Base-by-base conservation (phyloP, 2,329 filamentous ascomycete species). In the Pestalotiopsis sp. region DNA sequence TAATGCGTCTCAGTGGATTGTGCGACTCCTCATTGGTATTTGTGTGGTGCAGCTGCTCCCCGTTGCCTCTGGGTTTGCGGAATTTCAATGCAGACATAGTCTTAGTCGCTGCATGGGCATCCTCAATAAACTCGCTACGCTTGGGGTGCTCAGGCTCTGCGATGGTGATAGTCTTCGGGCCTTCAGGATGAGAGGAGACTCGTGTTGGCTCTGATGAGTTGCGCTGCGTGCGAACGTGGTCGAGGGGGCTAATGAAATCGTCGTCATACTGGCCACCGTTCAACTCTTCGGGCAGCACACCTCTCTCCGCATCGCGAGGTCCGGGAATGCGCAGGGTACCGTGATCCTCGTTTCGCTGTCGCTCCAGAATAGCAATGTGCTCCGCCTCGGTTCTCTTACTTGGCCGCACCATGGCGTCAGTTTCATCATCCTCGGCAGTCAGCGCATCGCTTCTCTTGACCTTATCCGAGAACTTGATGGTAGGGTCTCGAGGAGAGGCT, bases 281-380 rank as follows among this genome's bases (percentile, higher is more conserved):
- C 1, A 90, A 79, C 38, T 85, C 82, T 68, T 84, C 83, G 1
- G 95, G 95, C 11, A 90, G 84, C 70, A 93, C 86, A 31, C 95
- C 96, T 64, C 90, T 89, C 74, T 99, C 96, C 63, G 92, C 95
- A 76, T 98, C 96, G 74, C 95, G 87, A 1, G 96, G 96, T 23
- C 95, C 95, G 0, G 96, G 96, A 74, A 99, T 98, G 56, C 94
- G 91, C 58, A 98, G 82, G 0, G 94, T 90, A 66, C 90, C 91
- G 68, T 92, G 91, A 70, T 90, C 89, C 1, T 85, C 85, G 68
- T 93, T 91, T 49, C 94, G 89, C 78, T 98, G 95, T 39, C 92
- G 91, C 78, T 97, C 90, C 14, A 98, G 79, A 75, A 98, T 96
- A 5, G 92, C 92, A 75, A 98, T 97, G 76, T 97, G 93, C 70